A percentile compares a stretch with the other conserved stretches of the same genome.
phyloP scores from a whole-genome alignment of 306 rosid genomes.

The Macrotyloma uniflorum region DNA sequence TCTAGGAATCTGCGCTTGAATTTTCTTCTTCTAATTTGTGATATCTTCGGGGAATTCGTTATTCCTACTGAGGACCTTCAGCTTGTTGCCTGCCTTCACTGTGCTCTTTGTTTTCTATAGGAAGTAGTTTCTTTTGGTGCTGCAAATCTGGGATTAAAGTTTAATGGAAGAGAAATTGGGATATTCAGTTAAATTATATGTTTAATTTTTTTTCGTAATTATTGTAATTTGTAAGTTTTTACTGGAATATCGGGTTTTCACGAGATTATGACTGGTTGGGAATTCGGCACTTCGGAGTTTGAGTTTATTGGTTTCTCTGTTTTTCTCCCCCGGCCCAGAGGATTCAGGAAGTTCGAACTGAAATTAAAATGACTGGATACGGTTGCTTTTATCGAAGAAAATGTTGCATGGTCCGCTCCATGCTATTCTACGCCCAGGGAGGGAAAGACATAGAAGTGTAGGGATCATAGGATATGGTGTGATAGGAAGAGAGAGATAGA shows the following conservation, averaged over 20 bases:
- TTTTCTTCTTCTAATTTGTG: not conserved
- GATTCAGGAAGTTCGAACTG: conserved; percentile 7
- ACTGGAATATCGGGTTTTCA: not conserved
- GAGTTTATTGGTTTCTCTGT: not conserved
- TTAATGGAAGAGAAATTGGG: not conserved
- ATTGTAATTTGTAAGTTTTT: not conserved
- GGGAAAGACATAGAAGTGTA: not conserved
- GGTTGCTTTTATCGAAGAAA: not conserved
- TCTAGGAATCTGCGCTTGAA: not conserved
- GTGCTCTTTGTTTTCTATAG: not conserved
- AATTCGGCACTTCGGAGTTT: not conserved
- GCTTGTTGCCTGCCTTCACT: not conserved
- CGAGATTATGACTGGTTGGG: conserved; percentile 7
- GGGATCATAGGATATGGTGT: not conserved
- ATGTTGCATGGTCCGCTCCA: not conserved
- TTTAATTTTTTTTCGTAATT: not conserved
- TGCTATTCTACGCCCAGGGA: not conserved
- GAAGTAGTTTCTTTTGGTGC: not conserved
- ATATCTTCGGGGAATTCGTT: not conserved
- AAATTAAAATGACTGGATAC: not conserved
- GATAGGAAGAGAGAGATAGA: not conserved
- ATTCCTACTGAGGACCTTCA: not conserved
- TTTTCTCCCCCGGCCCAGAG: not conserved
- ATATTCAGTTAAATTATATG: not conserved
- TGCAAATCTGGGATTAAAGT: not conserved